Percentiles rank a stretch among this genome's conserved stretches.
These are phyloP conservation scores for Thamnidium elegans DNA, from an alignment of 192 early-diverging fungal species.

Conservation along the genomic window DNA sequence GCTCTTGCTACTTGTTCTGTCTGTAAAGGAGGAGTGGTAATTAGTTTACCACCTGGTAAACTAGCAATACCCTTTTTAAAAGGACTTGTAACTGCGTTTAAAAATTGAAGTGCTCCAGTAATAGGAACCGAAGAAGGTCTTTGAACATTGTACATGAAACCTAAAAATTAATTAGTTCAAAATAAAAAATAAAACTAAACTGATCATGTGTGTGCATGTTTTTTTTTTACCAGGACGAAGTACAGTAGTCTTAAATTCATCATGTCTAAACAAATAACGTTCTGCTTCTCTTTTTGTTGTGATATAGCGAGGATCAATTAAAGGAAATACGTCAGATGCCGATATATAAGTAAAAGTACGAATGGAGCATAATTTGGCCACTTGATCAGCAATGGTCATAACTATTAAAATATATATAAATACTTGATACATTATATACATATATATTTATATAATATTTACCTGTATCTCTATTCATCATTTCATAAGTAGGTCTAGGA, in stretches of 20 bases:
- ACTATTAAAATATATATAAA: conserved; percentile 33
- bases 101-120: conserved; percentile 49
- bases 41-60: conserved; percentile 43
- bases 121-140: conserved; percentile 59
- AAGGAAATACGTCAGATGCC: conserved; percentile 60
- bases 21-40: conserved; percentile 43
- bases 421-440: not conserved
- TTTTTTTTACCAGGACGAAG: conserved; percentile 48
- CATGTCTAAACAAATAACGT: conserved; percentile 46
- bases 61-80: conserved; percentile 40
- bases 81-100: conserved; percentile 37
- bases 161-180: conserved; percentile 18
- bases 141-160: conserved; percentile 59
- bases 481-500: conserved; percentile 51
- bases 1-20: conserved; percentile 49
- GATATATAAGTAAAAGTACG: conserved; percentile 67
- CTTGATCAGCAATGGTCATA: conserved; percentile 53
- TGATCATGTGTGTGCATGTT: not conserved
- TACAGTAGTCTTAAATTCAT: conserved; percentile 48
- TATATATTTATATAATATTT: conserved; percentile 13
- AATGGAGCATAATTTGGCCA: conserved; percentile 38
- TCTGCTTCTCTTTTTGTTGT: conserved; percentile 77
- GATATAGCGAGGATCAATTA: conserved; percentile 64
- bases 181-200: not conserved
- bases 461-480: conserved; percentile 70